Base-by-base conservation (phyloP, 2,329 filamentous ascomycete genomes). In the Capronia americana region DNA sequence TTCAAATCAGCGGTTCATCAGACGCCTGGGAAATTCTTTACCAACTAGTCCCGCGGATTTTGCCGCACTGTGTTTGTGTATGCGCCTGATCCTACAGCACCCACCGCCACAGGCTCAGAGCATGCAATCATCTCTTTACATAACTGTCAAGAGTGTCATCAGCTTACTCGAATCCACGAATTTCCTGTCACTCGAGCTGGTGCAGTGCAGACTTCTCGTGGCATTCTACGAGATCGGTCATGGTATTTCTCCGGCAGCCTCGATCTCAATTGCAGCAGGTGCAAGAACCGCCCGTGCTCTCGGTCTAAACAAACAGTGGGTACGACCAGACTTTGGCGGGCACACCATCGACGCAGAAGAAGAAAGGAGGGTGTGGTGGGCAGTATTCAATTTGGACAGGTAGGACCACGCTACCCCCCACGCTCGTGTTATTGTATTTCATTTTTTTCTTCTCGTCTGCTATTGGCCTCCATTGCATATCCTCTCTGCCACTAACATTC, bases 171-270 rank as follows among this genome's bases (percentile, higher is more conserved):
- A 65, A 34, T 26, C 62, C 3, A 50, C 57, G 26, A 24, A 30
- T n/a, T 26, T 55, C n/a, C 12, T 59, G 55, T 53, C 62, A 11
- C 30, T 65, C 7, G 48, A 60, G 14, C 10, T 53, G 11, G 5
- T 60, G 28, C 62, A 65, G 30, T 32, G 28, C 7, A 48, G 56
- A 55, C 24, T 61, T 24, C 20, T 65, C 10, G 57, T 61, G 8
- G 32, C 17, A 30, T 54, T 60, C 7, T 65, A 65, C 32, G 62
- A 65, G 62, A 48, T 65, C 28, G 62, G 62, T n/a, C 62, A 65
- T 53, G 62, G 24, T 26, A 61, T 65, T 7, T 65, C 17, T 44
- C 62, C 62, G 0, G 62, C 62, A 2, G 57, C 56, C 1, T 51
- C 56, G 23, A 54, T 65, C 4, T 65, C 62, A 2, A 30, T 61